phyloP scores from a whole-genome alignment of 2,329 filamentous ascomycete genomes.

The Polychaeton citri region DNA sequence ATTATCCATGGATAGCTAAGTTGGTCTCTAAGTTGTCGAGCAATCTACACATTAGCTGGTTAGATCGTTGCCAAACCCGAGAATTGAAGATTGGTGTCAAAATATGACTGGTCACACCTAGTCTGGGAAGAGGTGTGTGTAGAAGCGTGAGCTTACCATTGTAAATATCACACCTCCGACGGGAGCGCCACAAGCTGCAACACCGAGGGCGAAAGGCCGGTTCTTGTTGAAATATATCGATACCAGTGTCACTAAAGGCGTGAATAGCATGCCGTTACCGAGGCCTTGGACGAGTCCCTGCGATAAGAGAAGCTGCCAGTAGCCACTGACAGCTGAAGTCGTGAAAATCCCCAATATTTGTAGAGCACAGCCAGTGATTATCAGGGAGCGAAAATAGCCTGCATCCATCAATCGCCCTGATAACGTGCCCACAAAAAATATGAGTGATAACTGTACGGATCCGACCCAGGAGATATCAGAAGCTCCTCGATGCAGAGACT shows the following conservation, averaged over 20 bases:
- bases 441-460: no score
- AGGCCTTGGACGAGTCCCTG: conserved; percentile 5
- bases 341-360: conserved; percentile 5
- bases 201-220: conserved; percentile 2
- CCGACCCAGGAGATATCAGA: no score
- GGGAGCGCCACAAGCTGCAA: conserved; percentile 8
- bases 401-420: conserved; percentile 25
- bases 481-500: no score
- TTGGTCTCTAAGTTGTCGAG: no score
- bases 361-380: conserved; percentile 1
- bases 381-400: conserved; percentile 14
- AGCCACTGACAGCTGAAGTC: conserved; percentile 3
- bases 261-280: conserved; percentile 2
- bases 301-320: conserved; percentile 6
- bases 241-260: conserved; percentile 3
- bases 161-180: conserved; percentile 1
- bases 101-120: no score
- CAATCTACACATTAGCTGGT: no score
- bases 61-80: no score
- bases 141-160: conserved; percentile 25
- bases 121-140: no score
- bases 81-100: no score
- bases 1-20: conserved; percentile 36
- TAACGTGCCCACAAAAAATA: no score
- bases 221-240: conserved; percentile 3